Evolutionary conservation across 108 stramenopile species (phyloP).

Genomic region (Nitzschia sp.): DNA sequence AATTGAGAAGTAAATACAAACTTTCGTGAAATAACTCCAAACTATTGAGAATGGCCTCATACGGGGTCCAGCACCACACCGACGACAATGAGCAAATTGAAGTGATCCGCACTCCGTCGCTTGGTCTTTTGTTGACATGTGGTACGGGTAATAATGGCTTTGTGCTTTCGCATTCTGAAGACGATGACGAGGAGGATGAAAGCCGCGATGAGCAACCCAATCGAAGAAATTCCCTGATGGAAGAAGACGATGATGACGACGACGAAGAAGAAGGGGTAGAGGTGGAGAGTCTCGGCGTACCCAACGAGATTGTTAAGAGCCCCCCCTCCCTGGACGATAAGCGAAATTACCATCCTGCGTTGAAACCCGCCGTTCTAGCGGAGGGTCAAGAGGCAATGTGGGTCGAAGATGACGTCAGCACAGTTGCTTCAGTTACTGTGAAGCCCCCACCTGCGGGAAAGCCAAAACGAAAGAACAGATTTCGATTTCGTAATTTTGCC

Average conservation of each 20-base stretch:
- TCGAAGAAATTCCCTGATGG: constrained; percentile 1
- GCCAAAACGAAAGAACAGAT: constrained; percentile 6
- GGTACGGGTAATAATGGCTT: neutral
- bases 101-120: neutral
- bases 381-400: constrained; percentile 42
- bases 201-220: neutral
- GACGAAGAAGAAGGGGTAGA: neutral
- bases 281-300: constrained; percentile 1
- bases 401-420: constrained; percentile 29
- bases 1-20: too few relatives aligned
- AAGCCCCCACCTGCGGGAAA: constrained; percentile 6
- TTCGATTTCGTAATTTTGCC: neutral
- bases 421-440: constrained; percentile 21
- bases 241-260: constrained; percentile 1
- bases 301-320: neutral
- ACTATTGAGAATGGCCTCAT: too few relatives aligned
- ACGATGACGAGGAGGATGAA: constrained; percentile 3
- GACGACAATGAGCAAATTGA: neutral
- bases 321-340: neutral
- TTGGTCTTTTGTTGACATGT: neutral
- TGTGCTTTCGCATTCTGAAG: neutral
- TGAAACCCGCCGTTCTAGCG: constrained; percentile 21
- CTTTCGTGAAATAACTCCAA: too few relatives aligned
- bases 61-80: too few relatives aligned
- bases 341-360: constrained; percentile 19